Base-by-base conservation (phyloP, 108 stramenopile genomes). In the Skeletonema marinoi region DNA sequence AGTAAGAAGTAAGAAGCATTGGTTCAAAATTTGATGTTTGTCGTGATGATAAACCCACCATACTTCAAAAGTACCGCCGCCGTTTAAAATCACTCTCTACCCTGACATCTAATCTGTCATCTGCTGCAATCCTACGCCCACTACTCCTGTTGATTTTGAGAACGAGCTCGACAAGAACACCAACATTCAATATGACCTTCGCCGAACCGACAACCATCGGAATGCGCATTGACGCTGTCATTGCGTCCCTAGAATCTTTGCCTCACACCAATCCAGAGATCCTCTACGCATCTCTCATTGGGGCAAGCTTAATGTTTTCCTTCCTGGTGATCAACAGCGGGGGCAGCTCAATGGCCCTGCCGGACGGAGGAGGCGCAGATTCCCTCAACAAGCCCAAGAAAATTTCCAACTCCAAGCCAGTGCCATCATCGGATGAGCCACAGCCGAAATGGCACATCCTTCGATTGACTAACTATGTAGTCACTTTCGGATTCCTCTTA, bases 381-480 rank as follows among this genome's bases (percentile, higher is more conserved):
- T 64, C 74, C 30, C 33, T 76, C 6, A 62, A 67, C 13, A 38
- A 54, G 36, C 56, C 42, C 44, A 58, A 33, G 63, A 46, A 46
- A 46, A 59, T 39, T 56, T 75, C 71, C 65, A 78, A 39, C 41
- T 25, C 51, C 42, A 73, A 29, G 46, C 30, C 17, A 17, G 61
- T 33, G 59, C 17, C n/a, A 68, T 74, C 54, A 13, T 13, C 35
- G 17, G 65, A 66, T 10, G 75, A 81, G 46, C 88, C 88, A 41
- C 87, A 94, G 65, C 93, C 93, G 25, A 83, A 85, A 67, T 95
- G 93, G 93, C 84, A 89, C 78, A 83, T 95, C 60, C 87, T 95
- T 51, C 88, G 90, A 63, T 82, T 79, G 60, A 68, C 92, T 71
- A 92, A 92, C 69, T 83, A 85, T 32, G 77, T 83, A 29, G 88